Evolutionary conservation across 768 basidiomycete species (phyloP).

Genomic region (Suillus placidus): DNA sequence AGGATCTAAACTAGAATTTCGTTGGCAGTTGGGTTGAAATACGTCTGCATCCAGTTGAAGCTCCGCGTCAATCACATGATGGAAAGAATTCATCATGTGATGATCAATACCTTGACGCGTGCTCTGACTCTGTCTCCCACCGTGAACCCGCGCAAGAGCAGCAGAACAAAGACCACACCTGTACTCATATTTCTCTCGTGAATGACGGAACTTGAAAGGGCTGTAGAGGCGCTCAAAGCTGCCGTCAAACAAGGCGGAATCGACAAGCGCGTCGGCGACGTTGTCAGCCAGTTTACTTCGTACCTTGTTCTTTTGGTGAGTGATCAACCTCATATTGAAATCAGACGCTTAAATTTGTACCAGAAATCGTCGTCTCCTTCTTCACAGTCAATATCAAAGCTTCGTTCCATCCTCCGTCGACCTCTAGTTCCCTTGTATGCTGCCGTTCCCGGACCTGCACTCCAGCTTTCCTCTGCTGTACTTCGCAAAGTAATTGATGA

Average conservation of each 20-base stretch:
- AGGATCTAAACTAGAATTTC: constrained; percentile 8
- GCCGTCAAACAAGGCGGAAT: constrained; percentile 32
- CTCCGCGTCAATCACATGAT: constrained; percentile 33
- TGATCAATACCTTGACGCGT: background rate
- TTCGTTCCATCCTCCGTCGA: constrained; percentile 44
- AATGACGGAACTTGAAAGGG: constrained; percentile 29
- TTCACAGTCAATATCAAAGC: constrained; percentile 37
- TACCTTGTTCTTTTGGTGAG: constrained; percentile 48
- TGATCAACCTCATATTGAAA: background rate
- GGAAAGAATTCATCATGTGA: constrained; percentile 33
- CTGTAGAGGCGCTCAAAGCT: constrained; percentile 36
- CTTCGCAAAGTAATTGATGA: constrained; percentile 42
- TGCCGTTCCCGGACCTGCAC: constrained; percentile 38
- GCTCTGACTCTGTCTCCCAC: background rate
- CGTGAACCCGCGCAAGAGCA: background rate
- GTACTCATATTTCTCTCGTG: background rate
- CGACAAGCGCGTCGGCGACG: constrained; percentile 35
- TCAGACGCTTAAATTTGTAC: background rate
- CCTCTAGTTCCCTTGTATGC: constrained; percentile 49
- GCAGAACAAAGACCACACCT: background rate
- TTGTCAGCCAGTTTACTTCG: constrained; percentile 44
- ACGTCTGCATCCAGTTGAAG: constrained; percentile 24
- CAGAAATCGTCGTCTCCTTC: constrained; percentile 46
- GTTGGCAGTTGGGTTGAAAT: constrained; percentile 9
- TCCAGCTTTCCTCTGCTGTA: constrained; percentile 46